phyloP scores from a whole-genome alignment of 495 filamentous ascomycete species.

The Annulohypoxylon moriforme region DNA sequence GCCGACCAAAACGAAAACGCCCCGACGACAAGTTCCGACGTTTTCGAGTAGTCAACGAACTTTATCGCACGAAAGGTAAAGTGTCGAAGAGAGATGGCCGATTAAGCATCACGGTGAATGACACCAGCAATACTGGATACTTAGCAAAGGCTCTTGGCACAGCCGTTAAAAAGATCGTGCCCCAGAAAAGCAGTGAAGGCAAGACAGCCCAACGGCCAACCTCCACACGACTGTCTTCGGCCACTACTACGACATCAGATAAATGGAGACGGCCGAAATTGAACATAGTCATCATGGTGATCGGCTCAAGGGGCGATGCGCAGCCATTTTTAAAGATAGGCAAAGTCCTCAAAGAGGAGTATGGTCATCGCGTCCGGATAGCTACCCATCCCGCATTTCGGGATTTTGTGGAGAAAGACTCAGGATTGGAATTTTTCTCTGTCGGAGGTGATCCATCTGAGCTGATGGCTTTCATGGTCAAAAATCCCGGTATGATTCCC shows the following conservation, averaged over 20 bases:
- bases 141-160: constrained; percentile 75
- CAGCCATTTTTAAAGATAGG: constrained; percentile 81
- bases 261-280: constrained; percentile 58
- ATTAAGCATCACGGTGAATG: constrained; percentile 75
- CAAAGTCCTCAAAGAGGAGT: constrained; percentile 72
- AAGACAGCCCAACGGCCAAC: constrained; percentile 19
- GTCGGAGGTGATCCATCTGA: constrained; percentile 78
- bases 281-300: constrained; percentile 84
- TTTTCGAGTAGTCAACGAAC: constrained; percentile 70
- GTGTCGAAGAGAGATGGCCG: constrained; percentile 76
- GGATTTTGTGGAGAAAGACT: constrained; percentile 72
- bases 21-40: constrained; percentile 49
- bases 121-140: constrained; percentile 72
- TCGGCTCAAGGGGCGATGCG: constrained; percentile 79
- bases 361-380: constrained; percentile 75
- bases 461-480: constrained; percentile 86
- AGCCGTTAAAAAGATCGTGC: constrained; percentile 56
- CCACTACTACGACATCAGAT: constrained; percentile 30
- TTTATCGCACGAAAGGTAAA: constrained; percentile 72
- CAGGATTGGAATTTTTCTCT: constrained; percentile 74
- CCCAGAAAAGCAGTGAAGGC: constrained; percentile 30
- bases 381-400: constrained; percentile 77
- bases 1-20: constrained; percentile 25
- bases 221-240: constrained; percentile 40
- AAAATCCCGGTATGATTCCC: constrained; percentile 79